A percentile compares a stretch with the other conserved stretches of the same genome.
Conservation (phyloP, 495 filamentous ascomycete species). For the Echria macrotheca region DNA sequence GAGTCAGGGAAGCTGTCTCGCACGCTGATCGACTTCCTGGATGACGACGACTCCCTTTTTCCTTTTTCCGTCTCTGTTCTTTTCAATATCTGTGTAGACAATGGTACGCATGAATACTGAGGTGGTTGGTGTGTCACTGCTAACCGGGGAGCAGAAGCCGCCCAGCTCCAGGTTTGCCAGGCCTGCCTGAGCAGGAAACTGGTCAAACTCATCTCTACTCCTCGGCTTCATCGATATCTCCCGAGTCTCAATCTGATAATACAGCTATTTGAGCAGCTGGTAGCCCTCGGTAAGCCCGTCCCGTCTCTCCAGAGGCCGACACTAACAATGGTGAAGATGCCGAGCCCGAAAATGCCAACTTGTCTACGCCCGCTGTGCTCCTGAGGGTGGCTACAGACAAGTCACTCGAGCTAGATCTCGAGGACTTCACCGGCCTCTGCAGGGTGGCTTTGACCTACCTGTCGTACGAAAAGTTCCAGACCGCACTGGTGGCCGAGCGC, state of each 20-base stretch:
- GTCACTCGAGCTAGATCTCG: constrained; percentile 22
- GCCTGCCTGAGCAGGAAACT: constrained; percentile 36
- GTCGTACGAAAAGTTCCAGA: constrained; percentile 38
- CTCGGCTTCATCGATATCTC: constrained; percentile 23
- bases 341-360: constrained; percentile 31
- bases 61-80: constrained; percentile 61
- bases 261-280: constrained; percentile 47
- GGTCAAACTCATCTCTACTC: constrained; percentile 34
- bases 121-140: background rate
- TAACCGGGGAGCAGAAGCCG: constrained; percentile 36
- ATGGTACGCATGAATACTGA: constrained; percentile 45
- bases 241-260: constrained; percentile 32
- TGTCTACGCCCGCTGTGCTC: constrained; percentile 28
- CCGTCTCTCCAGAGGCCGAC: too few species aligned
- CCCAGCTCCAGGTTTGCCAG: constrained; percentile 47
- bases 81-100: constrained; percentile 71
- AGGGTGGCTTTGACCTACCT: constrained; percentile 38
- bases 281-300: constrained; percentile 32
- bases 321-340: too few species aligned
- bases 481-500: constrained; percentile 33
- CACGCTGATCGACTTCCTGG: constrained; percentile 49
- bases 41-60: constrained; percentile 44
- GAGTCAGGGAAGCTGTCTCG: constrained; percentile 50
- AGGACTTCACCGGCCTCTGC: constrained; percentile 31
- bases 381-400: constrained; percentile 26